Evolutionary conservation across 768 basidiomycete genomes (phyloP), one percentile per base, ranked within the genome.

Genomic region (Lactarius trivialis): DNA sequence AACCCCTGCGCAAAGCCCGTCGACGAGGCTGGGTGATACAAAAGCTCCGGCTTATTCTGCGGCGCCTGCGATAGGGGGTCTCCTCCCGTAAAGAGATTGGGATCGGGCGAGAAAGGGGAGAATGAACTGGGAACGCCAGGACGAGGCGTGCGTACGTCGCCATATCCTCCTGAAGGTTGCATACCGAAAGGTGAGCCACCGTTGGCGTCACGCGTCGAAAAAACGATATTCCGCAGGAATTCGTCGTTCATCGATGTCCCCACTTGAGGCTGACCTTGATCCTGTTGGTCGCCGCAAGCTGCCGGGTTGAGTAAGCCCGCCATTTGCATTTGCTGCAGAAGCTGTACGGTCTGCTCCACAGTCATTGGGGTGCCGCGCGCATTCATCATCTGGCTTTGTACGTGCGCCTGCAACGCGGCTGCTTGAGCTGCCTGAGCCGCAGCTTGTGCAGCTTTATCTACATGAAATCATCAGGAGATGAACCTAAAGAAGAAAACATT

Each of bases 371-470:
- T 59, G n/a, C 55, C 48, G 3, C 56, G 57, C 68, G 67, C 24
- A 17, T 62, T 26, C 14, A 68, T 0, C 57, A 54, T 51, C 55
- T 74, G 75, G 11, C 68, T 61, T 67, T 78, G 77, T 17, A 74
- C 64, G 58, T 76, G 77, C 28, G 75, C 70, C 58, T 88, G 85
- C 53, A 88, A 73, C 41, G 89, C 85, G 28, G 87, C 86, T 15
- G 86, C 83, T 71, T 91, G 89, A 8, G 67, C 74, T n/a, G 75
- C 72, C 62, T 91, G 90, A 8, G 90, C 91, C 19, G 91, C 91
- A 3, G 91, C 91, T 71, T 93, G 91, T 5, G 91, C 91, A 19
- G 91, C 91, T 78, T 93, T 93, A 73, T 93, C 91, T 92, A 64
- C 32, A 57, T 48, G 52, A 61, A 14, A 68, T 49, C 26, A 58